These are phyloP conservation scores for Neonectria magnoliae DNA, from an alignment of 2,329 filamentous ascomycete genomes.

Conservation along the genomic window DNA sequence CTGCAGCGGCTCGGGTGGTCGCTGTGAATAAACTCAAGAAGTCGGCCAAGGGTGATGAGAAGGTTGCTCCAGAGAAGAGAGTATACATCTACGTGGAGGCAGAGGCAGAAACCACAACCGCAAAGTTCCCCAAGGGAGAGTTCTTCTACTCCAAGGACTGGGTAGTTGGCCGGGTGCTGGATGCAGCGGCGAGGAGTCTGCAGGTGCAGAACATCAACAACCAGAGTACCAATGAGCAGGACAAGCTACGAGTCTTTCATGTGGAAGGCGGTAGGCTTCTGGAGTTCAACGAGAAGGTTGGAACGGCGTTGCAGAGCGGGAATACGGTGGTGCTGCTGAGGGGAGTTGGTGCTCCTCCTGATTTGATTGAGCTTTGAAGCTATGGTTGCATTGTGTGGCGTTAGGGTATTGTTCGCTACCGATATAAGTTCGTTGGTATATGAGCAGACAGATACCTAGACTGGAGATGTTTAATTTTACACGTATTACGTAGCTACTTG, in stretches of 20 bases:
- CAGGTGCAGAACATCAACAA: conserved; percentile 90
- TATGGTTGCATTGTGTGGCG: conserved; percentile 33
- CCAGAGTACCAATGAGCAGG: conserved; percentile 76
- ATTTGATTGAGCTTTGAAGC: conserved; percentile 67
- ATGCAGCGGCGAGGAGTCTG: conserved; percentile 78
- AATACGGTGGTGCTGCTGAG: conserved; percentile 91
- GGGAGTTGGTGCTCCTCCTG: conserved; percentile 82
- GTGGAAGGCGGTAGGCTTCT: conserved; percentile 88
- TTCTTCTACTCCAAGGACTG: conserved; percentile 87
- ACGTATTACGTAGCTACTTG: not conserved
- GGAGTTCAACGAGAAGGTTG: conserved; percentile 89
- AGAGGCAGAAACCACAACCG: conserved; percentile 83
- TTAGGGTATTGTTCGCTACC: conserved; percentile 23
- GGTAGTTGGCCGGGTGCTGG: conserved; percentile 86
- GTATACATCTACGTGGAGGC: conserved; percentile 92
- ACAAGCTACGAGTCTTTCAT: conserved; percentile 88
- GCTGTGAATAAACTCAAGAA: conserved; percentile 84
- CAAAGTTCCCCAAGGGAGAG: conserved; percentile 83
- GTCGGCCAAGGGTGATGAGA: conserved; percentile 88
- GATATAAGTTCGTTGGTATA: not conserved
- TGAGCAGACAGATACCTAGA: not conserved
- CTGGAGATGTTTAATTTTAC: not conserved
- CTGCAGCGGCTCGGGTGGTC: conserved; percentile 70
- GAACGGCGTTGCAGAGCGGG: conserved; percentile 76
- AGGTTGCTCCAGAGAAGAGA: conserved; percentile 82